Base-by-base conservation (phyloP, 2,329 filamentous ascomycete species). In the Didymellaceae sp. region DNA sequence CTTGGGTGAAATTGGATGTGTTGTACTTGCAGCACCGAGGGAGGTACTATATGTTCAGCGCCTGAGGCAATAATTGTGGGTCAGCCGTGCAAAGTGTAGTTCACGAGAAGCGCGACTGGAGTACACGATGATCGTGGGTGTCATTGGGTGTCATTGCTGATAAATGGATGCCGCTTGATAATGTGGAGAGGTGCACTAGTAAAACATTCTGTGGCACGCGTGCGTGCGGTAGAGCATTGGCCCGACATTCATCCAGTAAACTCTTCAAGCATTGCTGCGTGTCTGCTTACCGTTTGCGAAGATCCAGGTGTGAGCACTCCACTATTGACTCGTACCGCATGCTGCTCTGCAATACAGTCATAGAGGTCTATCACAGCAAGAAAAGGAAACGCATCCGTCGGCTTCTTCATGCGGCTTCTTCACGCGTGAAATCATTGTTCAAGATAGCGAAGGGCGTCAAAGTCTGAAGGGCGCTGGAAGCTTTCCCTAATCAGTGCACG, bases 111-210 rank as follows among this genome's bases (percentile, higher is more conserved):
- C 8, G 43, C 43, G 40, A 61, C 41, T 49, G 47, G 47, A 31
- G 46, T 10, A 21, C 39, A 5, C 8, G 17, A 52, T 24, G 25
- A 46, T 45, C 33, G 41, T 32, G 45, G 40, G 45, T 41, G 55
- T 55, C 52, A 59, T 57, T 53, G 51, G 40, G 40, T 40, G 55
- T 55, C 53, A 56, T 57, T 55, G 62, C 63, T 67, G 65, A 67
- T 56, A 57, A 65, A 67, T 65, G 28, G 33, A 24, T 30, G 16
- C 33, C n/a, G 17, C 7, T 25, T 31, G 22, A 10, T 14, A 16
- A 44, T 45, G 57, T 48, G 54, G 50, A 53, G 39, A 37, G 37
- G 18, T 28, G 38, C 48, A 45, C 32, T 52, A 50, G 43, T 24
- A 46, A 47, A 37, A 37, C 6, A 25, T 44, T 44, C 18, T 32